A percentile compares a stretch with the other conserved stretches of the same genome.
Conservation (phyloP, 306 rosid genomes). For the Sicyos baderoa region DNA sequence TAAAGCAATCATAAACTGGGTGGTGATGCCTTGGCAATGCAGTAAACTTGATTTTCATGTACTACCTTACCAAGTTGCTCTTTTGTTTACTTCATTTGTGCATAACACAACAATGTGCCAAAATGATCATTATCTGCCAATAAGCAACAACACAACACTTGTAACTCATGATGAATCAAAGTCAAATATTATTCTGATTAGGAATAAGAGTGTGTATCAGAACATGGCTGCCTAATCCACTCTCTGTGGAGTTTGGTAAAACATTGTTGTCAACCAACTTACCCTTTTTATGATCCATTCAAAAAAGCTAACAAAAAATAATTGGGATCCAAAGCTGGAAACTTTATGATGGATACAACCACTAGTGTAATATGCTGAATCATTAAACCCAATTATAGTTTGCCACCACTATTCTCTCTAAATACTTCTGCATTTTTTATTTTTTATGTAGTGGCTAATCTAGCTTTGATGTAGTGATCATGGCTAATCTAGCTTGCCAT, state of each 20-base stretch:
- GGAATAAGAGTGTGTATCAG: background rate
- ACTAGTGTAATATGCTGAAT: background rate
- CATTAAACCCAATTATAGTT: background rate
- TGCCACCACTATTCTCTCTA: background rate
- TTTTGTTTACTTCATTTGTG: constrained; percentile 6
- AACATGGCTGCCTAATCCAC: no score
- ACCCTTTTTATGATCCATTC: background rate
- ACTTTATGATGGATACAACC: background rate
- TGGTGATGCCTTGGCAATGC: constrained; percentile 8
- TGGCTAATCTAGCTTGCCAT: no score
- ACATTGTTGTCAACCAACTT: constrained; percentile 8
- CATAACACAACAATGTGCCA: constrained; percentile 5
- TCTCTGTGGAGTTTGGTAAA: background rate
- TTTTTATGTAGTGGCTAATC: no score
- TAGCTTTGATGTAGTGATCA: no score
- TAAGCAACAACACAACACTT: background rate
- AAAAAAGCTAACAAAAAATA: no score
- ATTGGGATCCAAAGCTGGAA: constrained; percentile 12
- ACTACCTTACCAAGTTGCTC: background rate
- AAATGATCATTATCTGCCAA: no score
- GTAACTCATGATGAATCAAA: no score
- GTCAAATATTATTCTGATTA: no score
- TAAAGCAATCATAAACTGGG: background rate
- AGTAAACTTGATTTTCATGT: constrained; percentile 9
- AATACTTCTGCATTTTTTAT: constrained; percentile 10